Evolutionary conservation across 2,329 filamentous ascomycete species (phyloP).

Genomic region (Fusarium sp.): DNA sequence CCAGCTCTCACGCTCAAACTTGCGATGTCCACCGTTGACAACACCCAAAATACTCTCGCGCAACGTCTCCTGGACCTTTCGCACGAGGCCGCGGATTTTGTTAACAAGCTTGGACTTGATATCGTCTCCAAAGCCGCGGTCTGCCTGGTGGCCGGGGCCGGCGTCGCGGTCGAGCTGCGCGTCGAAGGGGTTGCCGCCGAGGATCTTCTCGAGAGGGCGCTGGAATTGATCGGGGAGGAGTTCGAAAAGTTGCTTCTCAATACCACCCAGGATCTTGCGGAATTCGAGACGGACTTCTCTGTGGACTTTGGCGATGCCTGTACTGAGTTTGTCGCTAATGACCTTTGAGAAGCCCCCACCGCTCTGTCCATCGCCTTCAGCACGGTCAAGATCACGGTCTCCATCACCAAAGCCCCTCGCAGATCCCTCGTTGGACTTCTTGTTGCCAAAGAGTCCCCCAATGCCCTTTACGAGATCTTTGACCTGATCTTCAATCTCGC

Average conservation of each 20-base stretch:
- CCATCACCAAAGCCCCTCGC: slow-evolving; percentile 53
- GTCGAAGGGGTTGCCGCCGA: slow-evolving; percentile 64
- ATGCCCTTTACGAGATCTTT: slow-evolving; percentile 62
- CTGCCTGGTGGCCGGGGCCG: slow-evolving; percentile 39
- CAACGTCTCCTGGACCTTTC: slow-evolving; percentile 62
- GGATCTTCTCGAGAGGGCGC: slow-evolving; percentile 61
- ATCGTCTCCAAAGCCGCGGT: slow-evolving; percentile 60
- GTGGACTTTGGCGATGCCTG: slow-evolving; percentile 60
- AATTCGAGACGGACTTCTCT: slow-evolving; percentile 63
- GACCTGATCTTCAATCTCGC: slow-evolving; percentile 61
- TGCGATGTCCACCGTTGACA: slow-evolving; percentile 63
- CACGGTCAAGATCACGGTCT: slow-evolving; percentile 42
- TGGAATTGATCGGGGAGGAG: slow-evolving; percentile 61
- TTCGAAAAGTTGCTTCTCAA: slow-evolving; percentile 63
- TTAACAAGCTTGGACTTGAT: slow-evolving; percentile 60
- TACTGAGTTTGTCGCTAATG: slow-evolving; percentile 64
- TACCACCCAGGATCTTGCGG: slow-evolving; percentile 60
- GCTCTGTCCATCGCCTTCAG: slow-evolving; percentile 48
- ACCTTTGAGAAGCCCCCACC: slow-evolving; percentile 60
- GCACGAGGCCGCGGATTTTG: slow-evolving; percentile 61
- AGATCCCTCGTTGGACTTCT: slow-evolving; percentile 53
- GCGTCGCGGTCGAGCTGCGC: slow-evolving; percentile 58
- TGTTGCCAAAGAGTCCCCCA: slow-evolving; percentile 59
- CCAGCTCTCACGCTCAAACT: slow-evolving; percentile 63
- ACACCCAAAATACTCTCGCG: slow-evolving; percentile 61